These are phyloP conservation scores for Circinella minor DNA, from an alignment of 371 early-diverging fungal genomes.

Conservation along the genomic window DNA sequence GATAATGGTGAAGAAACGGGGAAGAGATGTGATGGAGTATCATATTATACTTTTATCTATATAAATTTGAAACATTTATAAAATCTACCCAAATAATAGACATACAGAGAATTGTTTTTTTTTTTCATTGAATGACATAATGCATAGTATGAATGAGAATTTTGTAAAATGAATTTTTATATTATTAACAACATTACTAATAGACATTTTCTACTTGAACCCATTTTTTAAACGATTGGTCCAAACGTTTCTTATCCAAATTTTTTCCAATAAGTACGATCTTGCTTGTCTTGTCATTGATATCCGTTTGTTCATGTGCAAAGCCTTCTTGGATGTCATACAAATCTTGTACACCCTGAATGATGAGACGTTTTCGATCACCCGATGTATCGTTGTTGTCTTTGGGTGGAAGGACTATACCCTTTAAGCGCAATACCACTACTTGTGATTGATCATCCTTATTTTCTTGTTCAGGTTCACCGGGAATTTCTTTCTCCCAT, in stretches of 20 bases:
- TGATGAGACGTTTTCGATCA: conserved; percentile 54
- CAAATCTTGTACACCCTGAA: conserved; percentile 93
- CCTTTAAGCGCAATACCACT: conserved; percentile 85
- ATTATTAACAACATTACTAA: not conserved
- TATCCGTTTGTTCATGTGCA: conserved; percentile 44
- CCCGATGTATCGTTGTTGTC: conserved; percentile 28
- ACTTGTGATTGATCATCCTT: conserved; percentile 26
- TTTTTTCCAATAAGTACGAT: conserved; percentile 77
- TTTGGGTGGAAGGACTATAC: conserved; percentile 65
- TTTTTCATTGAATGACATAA: no score
- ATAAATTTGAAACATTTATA: no score
- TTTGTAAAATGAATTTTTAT: no score
- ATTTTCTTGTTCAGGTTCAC: conserved; percentile 16
- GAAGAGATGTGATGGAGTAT: no score
- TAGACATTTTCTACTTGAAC: conserved; percentile 14
- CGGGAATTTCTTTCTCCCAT: conserved; percentile 83
- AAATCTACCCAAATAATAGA: no score
- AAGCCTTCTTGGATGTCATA: conserved; percentile 82
- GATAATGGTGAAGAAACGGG: no score
- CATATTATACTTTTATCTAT: no score
- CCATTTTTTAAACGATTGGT: conserved; percentile 44
- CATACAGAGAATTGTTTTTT: no score
- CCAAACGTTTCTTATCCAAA: conserved; percentile 45
- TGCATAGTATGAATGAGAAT: no score
- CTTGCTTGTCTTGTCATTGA: conserved; percentile 46